A percentile compares a stretch with the other conserved stretches of the same genome.
phyloP scores from a whole-genome alignment of 345 rosid species.

The Gossypium turneri region DNA sequence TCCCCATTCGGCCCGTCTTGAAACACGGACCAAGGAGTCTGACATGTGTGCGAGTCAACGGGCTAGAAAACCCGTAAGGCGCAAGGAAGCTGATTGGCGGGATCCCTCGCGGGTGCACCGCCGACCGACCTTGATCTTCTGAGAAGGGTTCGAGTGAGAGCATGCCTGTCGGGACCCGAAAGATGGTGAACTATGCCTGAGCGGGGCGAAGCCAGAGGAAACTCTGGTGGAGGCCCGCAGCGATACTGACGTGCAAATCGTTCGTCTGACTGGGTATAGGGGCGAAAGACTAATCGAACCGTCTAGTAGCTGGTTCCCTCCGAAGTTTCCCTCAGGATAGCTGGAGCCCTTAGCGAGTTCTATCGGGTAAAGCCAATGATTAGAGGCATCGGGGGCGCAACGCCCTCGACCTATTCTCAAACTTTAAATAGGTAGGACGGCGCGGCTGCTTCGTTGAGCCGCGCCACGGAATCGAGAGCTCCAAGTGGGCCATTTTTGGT shows the following conservation, averaged over 20 bases:
- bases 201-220: no score
- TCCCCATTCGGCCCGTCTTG: slow-evolving; percentile 49
- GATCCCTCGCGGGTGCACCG: not conserved
- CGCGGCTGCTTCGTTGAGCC: no score
- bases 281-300: no score
- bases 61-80: not conserved
- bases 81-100: not conserved
- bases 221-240: no score
- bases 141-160: not conserved
- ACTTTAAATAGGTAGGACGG: no score
- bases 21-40: slow-evolving; percentile 65
- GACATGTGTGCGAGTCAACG: slow-evolving; percentile 46
- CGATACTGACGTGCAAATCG: no score
- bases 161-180: not conserved
- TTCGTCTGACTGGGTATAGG: no score
- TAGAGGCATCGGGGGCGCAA: no score
- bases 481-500: no score
- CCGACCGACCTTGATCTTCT: not conserved
- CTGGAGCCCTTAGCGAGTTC: not conserved
- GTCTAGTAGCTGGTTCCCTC: slow-evolving; percentile 38
- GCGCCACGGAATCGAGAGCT: no score
- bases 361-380: no score
- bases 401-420: no score
- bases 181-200: not conserved
- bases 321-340: slow-evolving; percentile 32